Evolutionary conservation across 2,329 filamentous ascomycete species (phyloP), one percentile per base, ranked within the genome.

Genomic region (Aspergillus alliaceus): DNA sequence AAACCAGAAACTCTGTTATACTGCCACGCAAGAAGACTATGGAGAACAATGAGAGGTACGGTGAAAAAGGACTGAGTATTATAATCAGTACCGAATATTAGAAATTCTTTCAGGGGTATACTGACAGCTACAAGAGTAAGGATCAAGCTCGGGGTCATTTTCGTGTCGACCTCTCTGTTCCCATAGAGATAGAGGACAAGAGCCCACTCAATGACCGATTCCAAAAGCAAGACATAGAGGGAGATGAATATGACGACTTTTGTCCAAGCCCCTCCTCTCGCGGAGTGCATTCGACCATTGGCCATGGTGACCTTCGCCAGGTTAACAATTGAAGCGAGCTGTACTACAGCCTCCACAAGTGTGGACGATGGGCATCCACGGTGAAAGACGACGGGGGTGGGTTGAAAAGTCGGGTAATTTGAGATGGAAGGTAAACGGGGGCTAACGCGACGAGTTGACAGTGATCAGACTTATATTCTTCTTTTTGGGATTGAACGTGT

Each of bases 1-100:
- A 70, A 69, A 15, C 69, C 67, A 15, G 61, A 57, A 6, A 71
- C 68, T 18, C 66, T 69, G 42, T 71, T 72, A 50, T 72, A 72
- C 49, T 75, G 71, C 72, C 72, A 74, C 4, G 73, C 72, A 32
- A 76, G 68, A n/a, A 76, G 60, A 22, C 72, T 74, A 46, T 76
- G 74, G 6, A 77, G 61, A 24, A 63, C 62, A 15, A 74, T 66
- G 24, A 76, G 67, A 1, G 72, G 71, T 1, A 76, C 63, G 0
- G 73, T 72, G n/a, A 73, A 59, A 27, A 73, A 72, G 3, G 71
- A 72, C 72, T 76, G 39, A 20, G 15, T 6, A n/a, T 35, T 35
- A n/a, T 22, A 32, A 34, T 57, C 11, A 58, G 51, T 6, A 31
- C 42, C 2, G 37, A n/a, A 24, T 4, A 4, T 11, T 18, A 25